Percentiles rank a stretch among this genome's conserved stretches.
These are phyloP conservation scores for Neonectria neomacrospora DNA, from an alignment of 2,329 filamentous ascomycete species.

Conservation along the genomic window DNA sequence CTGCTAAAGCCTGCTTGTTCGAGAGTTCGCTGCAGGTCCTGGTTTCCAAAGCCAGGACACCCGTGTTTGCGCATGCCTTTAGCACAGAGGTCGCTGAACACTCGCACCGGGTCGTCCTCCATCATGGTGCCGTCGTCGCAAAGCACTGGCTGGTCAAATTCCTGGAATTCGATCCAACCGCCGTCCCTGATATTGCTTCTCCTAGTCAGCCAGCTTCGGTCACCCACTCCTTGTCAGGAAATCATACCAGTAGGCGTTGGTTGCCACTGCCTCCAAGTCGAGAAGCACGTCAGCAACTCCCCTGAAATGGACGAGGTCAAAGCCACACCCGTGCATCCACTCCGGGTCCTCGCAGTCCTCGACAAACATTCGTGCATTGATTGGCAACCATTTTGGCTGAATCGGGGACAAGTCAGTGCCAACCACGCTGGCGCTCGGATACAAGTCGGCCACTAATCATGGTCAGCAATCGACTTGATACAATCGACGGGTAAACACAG, in stretches of 20 bases:
- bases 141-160: slow-evolving; percentile 54
- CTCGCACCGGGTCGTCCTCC: slow-evolving; percentile 51
- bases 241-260: slow-evolving; percentile 49
- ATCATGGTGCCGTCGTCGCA: slow-evolving; percentile 59
- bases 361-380: slow-evolving; percentile 70
- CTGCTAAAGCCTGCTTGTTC: slow-evolving; percentile 57
- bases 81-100: slow-evolving; percentile 48
- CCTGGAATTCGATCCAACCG: slow-evolving; percentile 65
- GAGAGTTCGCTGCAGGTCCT: slow-evolving; percentile 51
- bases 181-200: slow-evolving; percentile 56
- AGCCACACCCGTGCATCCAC: slow-evolving; percentile 64
- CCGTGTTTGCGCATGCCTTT: slow-evolving; percentile 51
- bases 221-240: background rate
- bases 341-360: slow-evolving; percentile 69
- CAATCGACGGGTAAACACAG: background rate
- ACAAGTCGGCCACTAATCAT: slow-evolving; percentile 53
- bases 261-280: slow-evolving; percentile 61
- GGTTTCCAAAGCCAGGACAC: slow-evolving; percentile 51
- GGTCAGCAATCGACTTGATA: slow-evolving; percentile 21
- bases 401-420: slow-evolving; percentile 59
- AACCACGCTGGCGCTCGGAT: slow-evolving; percentile 53
- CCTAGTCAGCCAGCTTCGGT: slow-evolving; percentile 19
- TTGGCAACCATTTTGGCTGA: slow-evolving; percentile 62
- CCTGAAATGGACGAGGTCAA: slow-evolving; percentile 66
- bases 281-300: slow-evolving; percentile 62